A percentile compares a stretch with the other conserved stretches of the same genome.
These are phyloP conservation scores for Arctium lappa DNA, from an alignment of 129 eudicot species.

Conservation along the genomic window DNA sequence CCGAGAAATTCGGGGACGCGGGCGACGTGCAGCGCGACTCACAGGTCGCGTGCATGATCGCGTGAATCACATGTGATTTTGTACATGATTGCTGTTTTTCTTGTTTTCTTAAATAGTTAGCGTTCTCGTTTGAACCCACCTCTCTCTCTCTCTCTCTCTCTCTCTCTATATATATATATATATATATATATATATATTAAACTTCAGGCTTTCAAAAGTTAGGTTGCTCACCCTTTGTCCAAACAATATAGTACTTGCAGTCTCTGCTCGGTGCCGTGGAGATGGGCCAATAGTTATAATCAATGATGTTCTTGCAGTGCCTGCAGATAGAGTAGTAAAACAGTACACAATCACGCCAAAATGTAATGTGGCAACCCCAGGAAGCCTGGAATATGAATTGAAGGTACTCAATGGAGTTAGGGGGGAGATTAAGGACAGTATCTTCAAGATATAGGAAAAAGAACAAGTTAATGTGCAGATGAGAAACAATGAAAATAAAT, in stretches of 20 bases:
- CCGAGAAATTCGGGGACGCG: too few species aligned
- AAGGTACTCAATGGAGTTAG: neutral
- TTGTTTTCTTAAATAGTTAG: too few species aligned
- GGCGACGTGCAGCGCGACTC: too few species aligned
- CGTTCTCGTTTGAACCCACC: too few species aligned
- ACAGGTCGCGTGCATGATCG: too few species aligned
- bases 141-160: too few species aligned
- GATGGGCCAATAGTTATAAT: slow-evolving; percentile 86
- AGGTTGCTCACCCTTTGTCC: slow-evolving; percentile 80
- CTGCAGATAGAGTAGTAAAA: slow-evolving; percentile 32
- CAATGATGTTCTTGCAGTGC: slow-evolving; percentile 85
- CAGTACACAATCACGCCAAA: slow-evolving; percentile 1
- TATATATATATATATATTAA: neutral
- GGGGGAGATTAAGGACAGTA: neutral
- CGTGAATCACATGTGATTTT: too few species aligned
- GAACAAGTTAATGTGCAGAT: neutral
- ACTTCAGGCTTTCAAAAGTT: neutral
- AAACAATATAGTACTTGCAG: slow-evolving; percentile 79
- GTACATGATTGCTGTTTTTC: too few species aligned
- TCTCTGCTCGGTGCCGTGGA: slow-evolving; percentile 92
- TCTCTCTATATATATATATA: neutral
- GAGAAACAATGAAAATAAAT: neutral
- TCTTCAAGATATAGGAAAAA: neutral
- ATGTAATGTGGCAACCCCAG: neutral
- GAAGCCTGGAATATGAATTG: neutral